A percentile compares a stretch with the other conserved stretches of the same genome.
Conservation (phyloP, 192 early-diverging fungal species). For the Nowakowskiella sp. region DNA sequence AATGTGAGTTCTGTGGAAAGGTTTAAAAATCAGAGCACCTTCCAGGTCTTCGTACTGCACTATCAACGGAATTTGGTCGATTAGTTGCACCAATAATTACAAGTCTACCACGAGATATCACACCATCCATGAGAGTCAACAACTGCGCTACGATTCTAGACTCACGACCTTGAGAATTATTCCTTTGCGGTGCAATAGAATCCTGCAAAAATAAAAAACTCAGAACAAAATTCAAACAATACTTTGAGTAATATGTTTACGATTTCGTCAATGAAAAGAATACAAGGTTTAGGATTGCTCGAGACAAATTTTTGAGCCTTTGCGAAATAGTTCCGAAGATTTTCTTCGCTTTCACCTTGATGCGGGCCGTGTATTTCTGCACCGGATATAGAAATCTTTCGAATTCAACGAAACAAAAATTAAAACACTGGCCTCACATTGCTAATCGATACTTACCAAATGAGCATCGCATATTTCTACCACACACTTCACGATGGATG, state of each 20-base stretch:
- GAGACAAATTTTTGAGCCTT: conserved; percentile 47
- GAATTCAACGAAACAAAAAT: background rate
- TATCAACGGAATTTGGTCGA: conserved; percentile 75
- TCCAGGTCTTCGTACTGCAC: conserved; percentile 74
- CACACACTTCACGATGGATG: conserved; percentile 66
- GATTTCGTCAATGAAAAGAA: conserved; percentile 97
- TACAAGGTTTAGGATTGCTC: conserved; percentile 38
- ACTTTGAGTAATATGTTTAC: conserved; percentile 28
- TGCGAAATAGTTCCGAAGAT: conserved; percentile 59
- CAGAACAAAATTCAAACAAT: background rate
- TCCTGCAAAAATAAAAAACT: conserved; percentile 41
- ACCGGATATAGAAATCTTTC: conserved; percentile 61
- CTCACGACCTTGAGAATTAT: conserved; percentile 51
- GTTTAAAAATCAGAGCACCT: conserved; percentile 44
- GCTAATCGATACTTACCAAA: conserved; percentile 39
- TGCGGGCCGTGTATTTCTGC: conserved; percentile 76
- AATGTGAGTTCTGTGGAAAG: background rate
- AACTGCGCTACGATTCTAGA: conserved; percentile 80
- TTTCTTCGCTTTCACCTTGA: conserved; percentile 81
- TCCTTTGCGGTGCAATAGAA: conserved; percentile 61
- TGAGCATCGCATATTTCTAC: conserved; percentile 56
- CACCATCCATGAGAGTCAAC: conserved; percentile 85
- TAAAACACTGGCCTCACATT: conserved; percentile 3
- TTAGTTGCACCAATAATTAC: conserved; percentile 86
- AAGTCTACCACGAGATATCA: conserved; percentile 46